Base-by-base conservation (phyloP, 306 rosid genomes). In the Medicago truncatula region DNA sequence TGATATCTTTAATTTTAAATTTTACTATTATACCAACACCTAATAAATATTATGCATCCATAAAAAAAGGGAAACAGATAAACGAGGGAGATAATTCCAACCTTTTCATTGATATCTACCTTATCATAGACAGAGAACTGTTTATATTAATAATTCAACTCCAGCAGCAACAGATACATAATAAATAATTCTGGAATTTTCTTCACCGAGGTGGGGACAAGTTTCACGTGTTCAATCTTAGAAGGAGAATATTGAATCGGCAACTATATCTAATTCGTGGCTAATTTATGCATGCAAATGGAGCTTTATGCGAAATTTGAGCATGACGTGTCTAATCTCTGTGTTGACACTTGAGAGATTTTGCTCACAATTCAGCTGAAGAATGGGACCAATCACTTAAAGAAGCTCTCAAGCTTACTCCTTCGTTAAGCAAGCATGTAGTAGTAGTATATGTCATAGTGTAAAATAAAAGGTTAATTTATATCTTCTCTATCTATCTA, bases 251-350 rank as follows among this genome's bases (percentile, higher is more conserved):
- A 54, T 18, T 62, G 16, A 15, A 59, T 77, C 18, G 40, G 28
- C 9, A 21, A 13, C 25, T 43, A 68, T 23, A 15, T 36, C 7
- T 6, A 34, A 34, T 34, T 69, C 54, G 7, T 9, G 75, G 40
- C 39, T 8, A 12, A 34, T 60, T 60, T 34, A 69, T 70, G 63
- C 53, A 77, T 77, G 71, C 76, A 69, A 15, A 56, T 43, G 14
- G 14, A 54, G 7, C 12, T 54, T 54, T 54, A 54, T 17, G 13
- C 9, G 13, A 54, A 54, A 12, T 54, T 54, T 54, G 28, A 4
- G 2, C 1, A 1, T 54, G 31, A 36, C 47, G 76, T 47, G 81
- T 58, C 76, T 16, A 44, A 9, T 69, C 3, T 1, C 17, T 7
- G 4, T 70, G 53, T 52, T 52, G 76, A 59, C 81, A 71, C 31